A percentile compares a stretch with the other conserved stretches of the same genome.
Evolutionary conservation across 2,329 filamentous ascomycete genomes (phyloP).

Genomic region (Scortechinia acanthostroma): DNA sequence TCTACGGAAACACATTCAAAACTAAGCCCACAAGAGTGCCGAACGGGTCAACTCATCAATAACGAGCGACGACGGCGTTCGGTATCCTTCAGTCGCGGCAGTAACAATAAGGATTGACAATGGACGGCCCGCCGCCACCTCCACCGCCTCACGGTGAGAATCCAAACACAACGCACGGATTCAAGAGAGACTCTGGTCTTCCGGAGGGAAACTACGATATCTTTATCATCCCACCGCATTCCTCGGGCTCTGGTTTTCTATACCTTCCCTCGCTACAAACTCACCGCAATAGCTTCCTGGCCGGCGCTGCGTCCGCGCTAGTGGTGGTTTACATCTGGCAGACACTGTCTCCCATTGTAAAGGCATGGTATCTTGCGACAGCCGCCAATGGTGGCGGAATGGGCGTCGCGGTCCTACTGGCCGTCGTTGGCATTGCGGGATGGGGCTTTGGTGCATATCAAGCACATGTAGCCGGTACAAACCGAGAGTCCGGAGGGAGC

Average conservation of each 20-base stretch:
- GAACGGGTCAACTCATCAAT: no score
- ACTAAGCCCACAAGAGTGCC: no score
- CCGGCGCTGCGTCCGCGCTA: constrained; percentile 48
- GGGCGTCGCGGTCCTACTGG: neutral
- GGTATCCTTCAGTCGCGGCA: no score
- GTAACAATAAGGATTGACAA: no score
- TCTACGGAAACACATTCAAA: no score
- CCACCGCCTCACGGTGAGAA: constrained; percentile 54
- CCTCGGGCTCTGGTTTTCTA: constrained; percentile 53
- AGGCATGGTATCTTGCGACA: neutral
- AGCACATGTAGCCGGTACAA: neutral
- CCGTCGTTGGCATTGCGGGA: neutral
- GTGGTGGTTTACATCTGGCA: constrained; percentile 44
- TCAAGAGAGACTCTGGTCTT: constrained; percentile 26
- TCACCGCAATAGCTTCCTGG: constrained; percentile 58
- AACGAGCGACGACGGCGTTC: no score
- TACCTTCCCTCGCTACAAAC: constrained; percentile 57
- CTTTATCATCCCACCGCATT: constrained; percentile 61
- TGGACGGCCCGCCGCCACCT: no score
- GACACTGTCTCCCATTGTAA: constrained; percentile 18
- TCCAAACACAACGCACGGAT: constrained; percentile 34
- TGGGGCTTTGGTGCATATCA: neutral
- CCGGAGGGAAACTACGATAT: constrained; percentile 63
- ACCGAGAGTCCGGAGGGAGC: neutral
- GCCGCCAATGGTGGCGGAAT: neutral